These are phyloP conservation scores for Ceratocystis lukuohia DNA, from an alignment of 2,329 filamentous ascomycete genomes.

Conservation along the genomic window DNA sequence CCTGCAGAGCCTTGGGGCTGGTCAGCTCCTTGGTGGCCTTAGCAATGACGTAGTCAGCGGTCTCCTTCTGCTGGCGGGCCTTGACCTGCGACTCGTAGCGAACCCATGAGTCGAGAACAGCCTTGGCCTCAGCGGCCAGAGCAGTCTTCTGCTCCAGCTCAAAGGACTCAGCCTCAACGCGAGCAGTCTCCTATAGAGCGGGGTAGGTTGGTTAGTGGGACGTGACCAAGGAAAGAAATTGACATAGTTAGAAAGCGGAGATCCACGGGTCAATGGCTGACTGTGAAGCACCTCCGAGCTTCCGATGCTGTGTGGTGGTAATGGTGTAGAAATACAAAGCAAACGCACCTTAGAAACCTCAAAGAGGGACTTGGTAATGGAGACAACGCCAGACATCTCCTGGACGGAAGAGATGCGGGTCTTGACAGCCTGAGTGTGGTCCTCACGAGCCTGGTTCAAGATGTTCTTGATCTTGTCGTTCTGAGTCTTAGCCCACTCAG, in stretches of 20 bases:
- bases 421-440: constrained; percentile 94
- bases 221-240: not conserved
- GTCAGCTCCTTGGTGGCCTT: constrained; percentile 99
- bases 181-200: constrained; percentile 68
- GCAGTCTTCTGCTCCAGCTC: constrained; percentile 95
- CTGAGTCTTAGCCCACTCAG: constrained; percentile 80
- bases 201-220: not conserved
- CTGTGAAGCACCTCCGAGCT: not conserved
- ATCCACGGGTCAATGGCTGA: not conserved
- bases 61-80: constrained; percentile 94
- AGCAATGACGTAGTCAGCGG: constrained; percentile 81
- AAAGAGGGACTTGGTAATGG: constrained; percentile 93
- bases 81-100: constrained; percentile 98
- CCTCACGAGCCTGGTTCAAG: constrained; percentile 81
- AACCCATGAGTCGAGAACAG: constrained; percentile 94
- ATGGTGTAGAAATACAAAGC: not conserved
- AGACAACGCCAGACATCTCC: constrained; percentile 87
- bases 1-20: constrained; percentile 92
- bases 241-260: not conserved
- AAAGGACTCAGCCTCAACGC: constrained; percentile 89
- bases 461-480: constrained; percentile 88
- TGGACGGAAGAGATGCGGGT: constrained; percentile 84
- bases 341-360: constrained; percentile 83
- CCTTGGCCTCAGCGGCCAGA: constrained; percentile 83
- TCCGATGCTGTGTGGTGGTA: not conserved